Percentiles rank a stretch among this genome's conserved stretches.
These are phyloP conservation scores for Hyaloscypha finlandica DNA, from an alignment of 495 filamentous ascomycete genomes.

Conservation along the genomic window DNA sequence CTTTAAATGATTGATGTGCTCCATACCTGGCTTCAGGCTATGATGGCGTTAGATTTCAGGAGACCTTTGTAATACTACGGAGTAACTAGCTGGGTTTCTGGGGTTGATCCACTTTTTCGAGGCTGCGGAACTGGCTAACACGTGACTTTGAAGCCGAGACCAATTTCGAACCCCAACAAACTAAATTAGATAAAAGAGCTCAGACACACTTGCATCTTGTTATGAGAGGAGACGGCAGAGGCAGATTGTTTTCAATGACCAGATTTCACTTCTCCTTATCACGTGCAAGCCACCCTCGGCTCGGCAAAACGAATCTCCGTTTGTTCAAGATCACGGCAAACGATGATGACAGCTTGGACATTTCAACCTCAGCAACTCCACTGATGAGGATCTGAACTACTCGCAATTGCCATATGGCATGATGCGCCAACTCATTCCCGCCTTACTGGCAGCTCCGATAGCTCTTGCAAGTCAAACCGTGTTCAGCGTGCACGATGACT, in stretches of 20 bases:
- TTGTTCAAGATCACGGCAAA: neutral
- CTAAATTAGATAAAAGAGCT: too few relatives aligned
- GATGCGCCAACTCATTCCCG: constrained; percentile 50
- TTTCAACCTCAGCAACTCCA: constrained; percentile 7
- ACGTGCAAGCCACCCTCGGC: neutral
- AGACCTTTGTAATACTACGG: too few relatives aligned
- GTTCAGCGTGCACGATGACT: constrained; percentile 86
- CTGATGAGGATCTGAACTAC: constrained; percentile 12
- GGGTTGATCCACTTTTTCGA: too few relatives aligned
- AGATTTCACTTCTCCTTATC: neutral
- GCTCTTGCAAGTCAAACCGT: constrained; percentile 56
- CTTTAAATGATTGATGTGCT: too few relatives aligned
- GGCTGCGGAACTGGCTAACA: too few relatives aligned
- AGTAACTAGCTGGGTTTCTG: too few relatives aligned
- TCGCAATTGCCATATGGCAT: constrained; percentile 40
- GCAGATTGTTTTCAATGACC: too few relatives aligned
- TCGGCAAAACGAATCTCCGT: neutral
- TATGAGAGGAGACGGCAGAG: neutral
- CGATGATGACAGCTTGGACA: constrained; percentile 24
- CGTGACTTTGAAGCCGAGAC: too few relatives aligned
- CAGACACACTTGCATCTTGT: neutral
- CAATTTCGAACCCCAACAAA: too few relatives aligned
- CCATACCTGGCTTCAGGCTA: too few relatives aligned
- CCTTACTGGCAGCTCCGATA: constrained; percentile 41
- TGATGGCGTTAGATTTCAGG: too few relatives aligned